Base-by-base conservation (phyloP, 2,329 filamentous ascomycete species). In the Bisporella sp. region DNA sequence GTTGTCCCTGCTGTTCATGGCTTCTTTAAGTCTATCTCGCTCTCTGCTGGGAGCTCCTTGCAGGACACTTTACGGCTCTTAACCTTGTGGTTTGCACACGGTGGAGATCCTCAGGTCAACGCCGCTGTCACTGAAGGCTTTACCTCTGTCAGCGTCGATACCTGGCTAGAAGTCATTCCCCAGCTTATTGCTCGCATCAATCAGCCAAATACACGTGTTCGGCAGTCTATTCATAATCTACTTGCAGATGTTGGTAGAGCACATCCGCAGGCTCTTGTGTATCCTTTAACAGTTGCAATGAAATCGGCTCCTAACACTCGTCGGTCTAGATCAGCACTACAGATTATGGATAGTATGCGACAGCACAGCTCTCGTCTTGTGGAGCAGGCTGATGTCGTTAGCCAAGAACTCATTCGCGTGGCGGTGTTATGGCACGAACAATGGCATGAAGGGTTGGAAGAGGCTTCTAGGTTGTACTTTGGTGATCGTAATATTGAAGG, bases 331-430 rank as follows among this genome's bases (percentile, higher is more conserved):
- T 95, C 91, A 39, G 95, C 95, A 4, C 85, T 82, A 32, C 84
- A 90, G 57, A 95, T 99, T 61, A 96, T 99, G 91, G 91, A 97
- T 56, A 95, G 86, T 64, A 96, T 99, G 89, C 86, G 91, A 39
- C 87, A 92, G 59, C 95, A 99, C 66, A 97, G 91, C 64, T 84
- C 89, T 21, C 86, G 82, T 60, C 78, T 99, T 35, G 93, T 99
- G 6, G 89, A 96, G 57, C 93, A 99, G 69, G 93, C 93, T 35
- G 92, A 96, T 65, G 77, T 91, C 44, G 91, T 99, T 59, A 97
- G 92, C 66, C 87, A 93, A 63, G 95, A 99, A 67, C 81, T 99
- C 50, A 97, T 99, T 64, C 84, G 93, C 47, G 95, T 99, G 52
- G 93, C 93, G 12, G 92, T 99, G 2, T 70, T 99, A 29, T 99